Conservation (phyloP, 305 asterid genomes). For the Lippia alba region DNA sequence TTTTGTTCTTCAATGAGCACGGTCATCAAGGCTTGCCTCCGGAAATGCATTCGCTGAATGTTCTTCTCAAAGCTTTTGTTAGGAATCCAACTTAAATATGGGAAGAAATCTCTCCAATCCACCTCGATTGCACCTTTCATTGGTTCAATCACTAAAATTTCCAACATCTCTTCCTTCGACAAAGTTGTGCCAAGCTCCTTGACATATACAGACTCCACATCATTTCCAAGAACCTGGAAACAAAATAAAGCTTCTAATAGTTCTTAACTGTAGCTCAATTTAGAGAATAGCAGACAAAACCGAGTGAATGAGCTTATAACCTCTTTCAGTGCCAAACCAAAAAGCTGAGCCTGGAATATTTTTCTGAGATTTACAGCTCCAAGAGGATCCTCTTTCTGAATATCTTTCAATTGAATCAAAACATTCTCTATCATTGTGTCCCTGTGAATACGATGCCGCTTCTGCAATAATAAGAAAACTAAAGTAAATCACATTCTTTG, state of each 20-base stretch:
- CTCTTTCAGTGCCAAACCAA: slow-evolving; percentile 58
- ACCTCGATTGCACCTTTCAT: slow-evolving; percentile 84
- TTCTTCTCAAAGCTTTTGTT: slow-evolving; percentile 57
- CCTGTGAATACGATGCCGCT: slow-evolving; percentile 57
- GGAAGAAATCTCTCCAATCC: slow-evolving; percentile 85
- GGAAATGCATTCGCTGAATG: slow-evolving; percentile 44
- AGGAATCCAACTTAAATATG: slow-evolving; percentile 65
- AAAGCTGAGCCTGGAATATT: slow-evolving; percentile 59
- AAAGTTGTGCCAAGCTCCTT: slow-evolving; percentile 56
- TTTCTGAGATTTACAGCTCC: slow-evolving; percentile 56
- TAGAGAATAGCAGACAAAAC: neutral
- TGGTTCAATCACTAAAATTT: slow-evolving; percentile 54
- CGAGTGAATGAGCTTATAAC: slow-evolving; percentile 34
- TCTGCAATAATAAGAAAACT: slow-evolving; percentile 42
- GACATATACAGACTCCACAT: slow-evolving; percentile 51
- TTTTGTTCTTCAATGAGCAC: slow-evolving; percentile 55
- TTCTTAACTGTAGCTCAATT: no score
- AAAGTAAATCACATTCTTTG: neutral
- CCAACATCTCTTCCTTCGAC: slow-evolving; percentile 47
- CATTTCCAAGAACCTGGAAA: slow-evolving; percentile 58
- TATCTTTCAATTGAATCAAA: slow-evolving; percentile 38
- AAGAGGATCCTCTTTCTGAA: slow-evolving; percentile 42
- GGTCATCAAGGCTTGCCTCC: slow-evolving; percentile 55
- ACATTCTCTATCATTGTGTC: slow-evolving; percentile 47
- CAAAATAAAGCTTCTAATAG: neutral